phyloP scores from a whole-genome alignment of 1,284 basidiomycete genomes.

The Pseudozyma sp. region DNA sequence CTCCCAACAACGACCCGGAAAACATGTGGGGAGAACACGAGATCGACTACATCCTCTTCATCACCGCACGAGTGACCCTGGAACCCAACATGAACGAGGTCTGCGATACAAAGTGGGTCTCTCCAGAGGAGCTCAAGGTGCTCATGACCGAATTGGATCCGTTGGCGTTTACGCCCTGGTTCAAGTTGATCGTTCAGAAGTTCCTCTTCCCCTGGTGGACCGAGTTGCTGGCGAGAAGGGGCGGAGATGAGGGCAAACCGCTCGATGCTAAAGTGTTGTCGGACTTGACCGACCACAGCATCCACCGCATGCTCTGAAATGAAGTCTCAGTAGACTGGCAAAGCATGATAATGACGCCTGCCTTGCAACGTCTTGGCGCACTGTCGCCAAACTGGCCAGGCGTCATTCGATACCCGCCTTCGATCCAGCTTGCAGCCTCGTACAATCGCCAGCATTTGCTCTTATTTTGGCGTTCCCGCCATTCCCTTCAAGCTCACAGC shows the following conservation, averaged over 20 bases:
- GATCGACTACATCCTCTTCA: slow-evolving; percentile 98
- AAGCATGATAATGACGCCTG: background rate
- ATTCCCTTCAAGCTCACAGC: too few relatives aligned
- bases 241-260: slow-evolving; percentile 18
- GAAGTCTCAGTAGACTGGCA: background rate
- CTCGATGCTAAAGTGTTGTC: slow-evolving; percentile 59
- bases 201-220: slow-evolving; percentile 99
- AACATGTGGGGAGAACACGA: slow-evolving; percentile 99
- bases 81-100: slow-evolving; percentile 91
- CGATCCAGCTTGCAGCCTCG: background rate
- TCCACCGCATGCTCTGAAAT: slow-evolving; percentile 63
- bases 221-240: slow-evolving; percentile 76
- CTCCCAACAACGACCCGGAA: slow-evolving; percentile 77
- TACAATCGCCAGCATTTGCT: background rate
- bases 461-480: too few relatives aligned
- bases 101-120: slow-evolving; percentile 88
- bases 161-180: slow-evolving; percentile 97
- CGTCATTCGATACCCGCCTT: slow-evolving; percentile 21
- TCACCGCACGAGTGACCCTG: slow-evolving; percentile 88
- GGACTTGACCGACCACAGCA: slow-evolving; percentile 58
- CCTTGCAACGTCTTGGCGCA: background rate
- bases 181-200: slow-evolving; percentile 95
- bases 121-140: slow-evolving; percentile 84
- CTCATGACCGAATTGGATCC: slow-evolving; percentile 84
- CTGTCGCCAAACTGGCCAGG: too few relatives aligned